Evolutionary conservation across 345 rosid species (phyloP).

Genomic region (Diplotaxis tenuifolia): DNA sequence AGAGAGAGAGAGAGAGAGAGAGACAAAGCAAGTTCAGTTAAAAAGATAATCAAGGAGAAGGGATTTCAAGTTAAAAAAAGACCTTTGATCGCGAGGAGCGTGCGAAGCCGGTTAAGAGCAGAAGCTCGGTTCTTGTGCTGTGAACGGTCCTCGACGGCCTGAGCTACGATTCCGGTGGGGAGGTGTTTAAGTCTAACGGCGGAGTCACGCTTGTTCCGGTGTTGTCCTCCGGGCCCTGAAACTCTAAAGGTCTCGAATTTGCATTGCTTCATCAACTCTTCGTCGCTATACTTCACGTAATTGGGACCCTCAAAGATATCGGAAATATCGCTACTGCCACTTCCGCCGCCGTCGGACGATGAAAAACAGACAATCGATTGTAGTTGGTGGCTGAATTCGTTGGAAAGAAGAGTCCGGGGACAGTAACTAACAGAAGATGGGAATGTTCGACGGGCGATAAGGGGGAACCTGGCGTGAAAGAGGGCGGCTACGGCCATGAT

Average conservation of each 20-base stretch:
- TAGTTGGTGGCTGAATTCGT: background rate
- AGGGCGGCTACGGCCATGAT: slow-evolving; percentile 36
- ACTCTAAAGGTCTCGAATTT: slow-evolving; percentile 65
- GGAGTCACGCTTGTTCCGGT: slow-evolving; percentile 93
- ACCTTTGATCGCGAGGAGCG: slow-evolving; percentile 80
- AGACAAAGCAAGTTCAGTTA: background rate
- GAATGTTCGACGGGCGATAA: slow-evolving; percentile 15
- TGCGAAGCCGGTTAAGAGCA: slow-evolving; percentile 75
- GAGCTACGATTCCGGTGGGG: slow-evolving; percentile 82
- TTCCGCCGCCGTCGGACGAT: slow-evolving; percentile 18
- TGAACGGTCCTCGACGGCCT: slow-evolving; percentile 85
- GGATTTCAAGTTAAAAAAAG: background rate
- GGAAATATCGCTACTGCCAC: background rate
- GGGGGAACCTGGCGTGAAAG: slow-evolving; percentile 31
- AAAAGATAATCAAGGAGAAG: background rate
- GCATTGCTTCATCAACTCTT: slow-evolving; percentile 77
- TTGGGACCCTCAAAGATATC: slow-evolving; percentile 10
- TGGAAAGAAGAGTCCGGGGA: background rate
- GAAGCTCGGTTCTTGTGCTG: slow-evolving; percentile 92
- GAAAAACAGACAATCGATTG: slow-evolving; percentile 17
- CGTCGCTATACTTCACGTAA: slow-evolving; percentile 58
- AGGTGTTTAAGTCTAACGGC: slow-evolving; percentile 85
- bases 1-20: too few species aligned
- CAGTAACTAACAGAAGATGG: background rate
- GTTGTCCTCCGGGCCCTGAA: slow-evolving; percentile 96